These are phyloP conservation scores for Agaricales sp. DNA, from an alignment of 1,284 basidiomycete species.

Conservation along the genomic window DNA sequence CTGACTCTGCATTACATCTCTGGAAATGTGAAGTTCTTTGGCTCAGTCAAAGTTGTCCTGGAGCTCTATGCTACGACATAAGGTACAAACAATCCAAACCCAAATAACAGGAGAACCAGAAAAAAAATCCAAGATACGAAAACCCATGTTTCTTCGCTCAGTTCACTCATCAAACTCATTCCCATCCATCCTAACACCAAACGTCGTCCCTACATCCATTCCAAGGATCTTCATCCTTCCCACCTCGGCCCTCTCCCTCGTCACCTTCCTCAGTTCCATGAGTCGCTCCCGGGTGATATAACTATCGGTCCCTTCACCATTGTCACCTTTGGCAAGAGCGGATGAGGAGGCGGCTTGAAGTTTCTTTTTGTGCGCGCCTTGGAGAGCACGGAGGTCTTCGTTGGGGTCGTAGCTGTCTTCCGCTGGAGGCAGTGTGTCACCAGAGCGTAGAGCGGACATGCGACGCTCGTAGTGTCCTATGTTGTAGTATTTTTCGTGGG, in stretches of 20 bases:
- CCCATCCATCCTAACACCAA: slow-evolving; percentile 77
- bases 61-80: too few relatives aligned
- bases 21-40: too few relatives aligned
- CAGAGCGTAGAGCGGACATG: slow-evolving; percentile 73
- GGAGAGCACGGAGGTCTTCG: slow-evolving; percentile 71
- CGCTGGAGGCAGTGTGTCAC: slow-evolving; percentile 63
- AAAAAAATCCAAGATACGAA: too few relatives aligned
- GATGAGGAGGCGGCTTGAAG: too few relatives aligned
- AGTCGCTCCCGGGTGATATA: slow-evolving; percentile 72
- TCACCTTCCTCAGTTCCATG: slow-evolving; percentile 68
- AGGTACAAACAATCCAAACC: too few relatives aligned
- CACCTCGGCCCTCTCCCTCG: slow-evolving; percentile 73
- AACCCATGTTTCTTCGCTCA: too few relatives aligned
- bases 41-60: too few relatives aligned
- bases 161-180: slow-evolving; percentile 34
- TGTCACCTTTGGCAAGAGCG: background rate
- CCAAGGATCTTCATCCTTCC: slow-evolving; percentile 77
- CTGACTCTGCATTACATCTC: too few relatives aligned
- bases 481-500: slow-evolving; percentile 88
- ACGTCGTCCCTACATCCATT: slow-evolving; percentile 70
- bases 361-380: slow-evolving; percentile 54
- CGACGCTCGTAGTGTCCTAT: slow-evolving; percentile 72
- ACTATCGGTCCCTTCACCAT: slow-evolving; percentile 28
- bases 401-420: slow-evolving; percentile 66
- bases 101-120: too few relatives aligned